Evolutionary conservation across 805 yeast species (phyloP), one percentile per base, ranked within the genome.

Genomic region (Pichia rugopelliculosa): DNA sequence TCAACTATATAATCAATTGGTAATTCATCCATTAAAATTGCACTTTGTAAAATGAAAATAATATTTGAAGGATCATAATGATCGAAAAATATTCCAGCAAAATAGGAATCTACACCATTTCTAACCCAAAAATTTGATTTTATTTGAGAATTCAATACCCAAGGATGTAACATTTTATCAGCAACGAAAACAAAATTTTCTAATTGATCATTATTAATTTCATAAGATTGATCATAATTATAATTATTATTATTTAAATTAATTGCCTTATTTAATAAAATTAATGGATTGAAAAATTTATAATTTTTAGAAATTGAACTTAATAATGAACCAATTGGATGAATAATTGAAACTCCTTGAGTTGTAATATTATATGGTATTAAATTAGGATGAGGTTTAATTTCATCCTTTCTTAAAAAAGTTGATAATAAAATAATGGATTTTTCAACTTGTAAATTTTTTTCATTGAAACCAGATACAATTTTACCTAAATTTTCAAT

Each of bases 91-190:
- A 42, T 45, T 7, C 49, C 56, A 39, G 64, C 64, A 27, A 55
- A 44, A 11, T 47, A n/a, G 1, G 59, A 61, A 17, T 53, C 70
- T 45, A 68, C 58, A 20, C 93, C 93, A 57, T 84, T 84, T 65
- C 91, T 74, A 3, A 84, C 75, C 93, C 93, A 84, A 51, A 76
- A 78, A 1, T 85, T 85, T 1, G 76, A 66, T 30, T 73, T 74
- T 3, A 82, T 76, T 56, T 84, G 91, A 4, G 81, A 65, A 18
- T 76, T 72, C 26, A 83, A 65, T 1, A 82, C 88, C 27, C 80
- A 66, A 15, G 82, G 74, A 59, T 84, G 72, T 42, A 84, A 60
- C 0, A 84, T 72, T 44, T 74, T 68, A 59, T 82, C 88, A 0
- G 84, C 70, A 17, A 80, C 68, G 4, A 61, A 60, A 45, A 75